Evolutionary conservation across 2,329 filamentous ascomycete genomes (phyloP).

Genomic region (Hymenoscyphus fructigenus): DNA sequence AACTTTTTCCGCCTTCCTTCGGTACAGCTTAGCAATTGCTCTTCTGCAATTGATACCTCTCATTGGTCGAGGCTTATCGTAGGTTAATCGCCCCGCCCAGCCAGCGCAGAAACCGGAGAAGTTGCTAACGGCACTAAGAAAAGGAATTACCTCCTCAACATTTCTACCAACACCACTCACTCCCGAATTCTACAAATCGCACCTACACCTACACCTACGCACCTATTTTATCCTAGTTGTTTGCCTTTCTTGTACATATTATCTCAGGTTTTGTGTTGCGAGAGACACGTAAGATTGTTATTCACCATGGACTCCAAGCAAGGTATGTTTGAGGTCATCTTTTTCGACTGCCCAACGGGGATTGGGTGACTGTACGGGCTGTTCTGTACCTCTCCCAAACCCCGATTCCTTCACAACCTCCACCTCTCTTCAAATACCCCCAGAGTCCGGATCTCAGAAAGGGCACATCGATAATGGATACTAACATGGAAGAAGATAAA

Average conservation of each 20-base stretch:
- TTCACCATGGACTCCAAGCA: slow-evolving; percentile 3
- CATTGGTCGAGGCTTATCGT: slow-evolving; percentile 2
- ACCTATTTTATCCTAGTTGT: not conserved
- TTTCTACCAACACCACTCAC: not conserved
- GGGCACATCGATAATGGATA: not conserved
- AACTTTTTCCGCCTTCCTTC: not conserved
- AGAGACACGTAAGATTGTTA: not conserved
- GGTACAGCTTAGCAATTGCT: not conserved
- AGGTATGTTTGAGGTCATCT: not conserved
- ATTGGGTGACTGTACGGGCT: not conserved
- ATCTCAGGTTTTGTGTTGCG: not conserved
- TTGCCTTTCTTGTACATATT: slow-evolving; percentile 8
- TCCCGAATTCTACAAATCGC: not conserved
- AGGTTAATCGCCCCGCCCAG: not conserved
- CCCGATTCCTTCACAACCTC: not conserved
- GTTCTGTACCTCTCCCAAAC: not conserved
- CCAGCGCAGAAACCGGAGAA: slow-evolving; percentile 5
- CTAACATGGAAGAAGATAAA: slow-evolving; percentile 19
- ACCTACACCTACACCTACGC: not conserved
- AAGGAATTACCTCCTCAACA: not conserved
- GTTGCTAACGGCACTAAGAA: not conserved
- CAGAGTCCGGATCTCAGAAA: not conserved
- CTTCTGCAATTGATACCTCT: not conserved
- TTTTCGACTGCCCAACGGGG: not conserved
- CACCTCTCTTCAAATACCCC: not conserved